Conservation (phyloP, 257 asterid species). For the Oldenlandia corymbosa region DNA sequence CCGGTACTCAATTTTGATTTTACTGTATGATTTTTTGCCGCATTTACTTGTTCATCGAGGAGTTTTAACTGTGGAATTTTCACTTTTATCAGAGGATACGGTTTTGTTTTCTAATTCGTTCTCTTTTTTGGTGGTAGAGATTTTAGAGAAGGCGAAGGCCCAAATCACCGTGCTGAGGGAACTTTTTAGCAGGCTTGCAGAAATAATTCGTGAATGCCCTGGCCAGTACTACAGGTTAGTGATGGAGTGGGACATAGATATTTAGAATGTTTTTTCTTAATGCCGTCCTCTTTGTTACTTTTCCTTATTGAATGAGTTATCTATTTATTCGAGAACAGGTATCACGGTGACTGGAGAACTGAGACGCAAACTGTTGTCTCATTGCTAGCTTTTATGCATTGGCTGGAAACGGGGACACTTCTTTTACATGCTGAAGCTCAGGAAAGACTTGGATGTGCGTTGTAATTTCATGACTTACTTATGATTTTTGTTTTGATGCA, state of each 20-base stretch:
- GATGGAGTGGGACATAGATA: neutral
- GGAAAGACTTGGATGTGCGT: conserved; percentile 85
- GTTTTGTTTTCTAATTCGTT: neutral
- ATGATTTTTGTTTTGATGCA: neutral
- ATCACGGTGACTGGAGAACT: conserved; percentile 86
- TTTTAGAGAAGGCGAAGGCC: conserved; percentile 64
- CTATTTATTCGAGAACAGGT: conserved; percentile 25
- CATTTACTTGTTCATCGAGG: neutral
- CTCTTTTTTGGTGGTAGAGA: conserved; percentile 37
- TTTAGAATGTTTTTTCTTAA: neutral
- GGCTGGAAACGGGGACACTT: conserved; percentile 74
- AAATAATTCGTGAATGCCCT: conserved; percentile 60
- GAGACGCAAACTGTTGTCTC: conserved; percentile 85
- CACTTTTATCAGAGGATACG: too few species aligned
- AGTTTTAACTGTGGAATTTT: neutral
- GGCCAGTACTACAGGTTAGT: conserved; percentile 81
- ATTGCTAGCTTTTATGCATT: conserved; percentile 82
- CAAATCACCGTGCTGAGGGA: conserved; percentile 53
- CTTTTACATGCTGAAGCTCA: conserved; percentile 81
- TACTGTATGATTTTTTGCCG: neutral
- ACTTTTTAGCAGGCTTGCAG: conserved; percentile 58
- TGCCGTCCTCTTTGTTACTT: conserved; percentile 7
- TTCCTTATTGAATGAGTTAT: neutral
- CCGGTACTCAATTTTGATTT: neutral
- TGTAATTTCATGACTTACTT: conserved; percentile 10